Conservation (phyloP, 352 stramenopile species). For the Phytophthora lateralis region DNA sequence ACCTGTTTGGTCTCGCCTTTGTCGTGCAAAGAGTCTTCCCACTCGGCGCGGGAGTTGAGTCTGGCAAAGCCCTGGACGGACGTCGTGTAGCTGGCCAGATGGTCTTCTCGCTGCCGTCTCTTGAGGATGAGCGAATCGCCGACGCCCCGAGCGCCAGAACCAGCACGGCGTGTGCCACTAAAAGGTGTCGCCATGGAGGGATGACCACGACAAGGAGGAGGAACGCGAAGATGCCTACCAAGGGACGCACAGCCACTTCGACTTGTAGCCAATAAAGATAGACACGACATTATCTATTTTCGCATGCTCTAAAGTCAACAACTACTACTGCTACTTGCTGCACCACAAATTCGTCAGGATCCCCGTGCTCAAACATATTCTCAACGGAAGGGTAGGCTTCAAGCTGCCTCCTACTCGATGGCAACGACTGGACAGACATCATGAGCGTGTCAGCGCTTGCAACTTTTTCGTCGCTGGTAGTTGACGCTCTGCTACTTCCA, state of each 20-base stretch:
- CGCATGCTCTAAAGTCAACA: no score
- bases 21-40: constrained; percentile 65
- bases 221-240: constrained; percentile 1
- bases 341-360: no score
- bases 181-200: constrained; percentile 15
- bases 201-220: no score
- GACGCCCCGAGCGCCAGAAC: constrained; percentile 49
- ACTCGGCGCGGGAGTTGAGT: constrained; percentile 68
- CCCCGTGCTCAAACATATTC: no score
- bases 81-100: constrained; percentile 55
- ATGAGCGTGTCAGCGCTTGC: no score
- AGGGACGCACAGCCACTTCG: constrained; percentile 1
- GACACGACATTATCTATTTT: no score
- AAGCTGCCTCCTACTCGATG: no score
- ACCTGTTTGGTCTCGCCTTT: constrained; percentile 60
- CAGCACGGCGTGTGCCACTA: constrained; percentile 4
- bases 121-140: constrained; percentile 80
- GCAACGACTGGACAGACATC: no score
- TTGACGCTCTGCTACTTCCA: no score
- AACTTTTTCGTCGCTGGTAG: no score
- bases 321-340: no score
- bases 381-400: no score
- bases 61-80: constrained; percentile 56
- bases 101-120: constrained; percentile 68
- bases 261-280: neutral